Percentiles rank a stretch among this genome's conserved stretches.
Conservation (phyloP, 352 stramenopile species). For the Globisporangium alternatum region DNA sequence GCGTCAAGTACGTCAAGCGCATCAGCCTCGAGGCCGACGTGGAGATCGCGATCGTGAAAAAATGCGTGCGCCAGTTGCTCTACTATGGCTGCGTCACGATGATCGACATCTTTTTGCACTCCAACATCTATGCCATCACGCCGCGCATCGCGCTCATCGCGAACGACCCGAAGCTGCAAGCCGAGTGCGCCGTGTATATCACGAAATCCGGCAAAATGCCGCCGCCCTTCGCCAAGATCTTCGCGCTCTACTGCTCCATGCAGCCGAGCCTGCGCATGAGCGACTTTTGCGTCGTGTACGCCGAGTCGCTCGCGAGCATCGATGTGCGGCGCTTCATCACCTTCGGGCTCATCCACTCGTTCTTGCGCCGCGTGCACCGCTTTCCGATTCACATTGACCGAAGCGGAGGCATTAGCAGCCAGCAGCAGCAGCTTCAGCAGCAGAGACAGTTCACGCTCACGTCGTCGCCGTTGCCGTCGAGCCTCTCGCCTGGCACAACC, state of each 20-base stretch:
- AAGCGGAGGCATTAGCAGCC: constrained; percentile 14
- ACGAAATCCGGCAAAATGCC: constrained; percentile 58
- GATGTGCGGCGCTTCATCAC: constrained; percentile 84
- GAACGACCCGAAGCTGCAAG: constrained; percentile 62
- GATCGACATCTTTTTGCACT: constrained; percentile 91
- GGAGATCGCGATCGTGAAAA: constrained; percentile 86
- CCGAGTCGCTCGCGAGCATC: constrained; percentile 61
- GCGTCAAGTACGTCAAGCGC: constrained; percentile 88
- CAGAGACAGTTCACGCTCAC: constrained; percentile 24
- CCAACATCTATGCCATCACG: constrained; percentile 86
- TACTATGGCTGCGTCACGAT: constrained; percentile 89
- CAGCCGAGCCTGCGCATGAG: constrained; percentile 81
- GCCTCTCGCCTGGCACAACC: constrained; percentile 18
- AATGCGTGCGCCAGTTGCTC: constrained; percentile 81
- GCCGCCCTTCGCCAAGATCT: constrained; percentile 74
- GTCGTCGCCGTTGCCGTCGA: constrained; percentile 31
- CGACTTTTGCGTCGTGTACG: constrained; percentile 80
- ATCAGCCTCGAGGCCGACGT: constrained; percentile 88
- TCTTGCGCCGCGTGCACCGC: constrained; percentile 81
- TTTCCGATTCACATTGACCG: constrained; percentile 76
- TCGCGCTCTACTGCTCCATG: constrained; percentile 84
- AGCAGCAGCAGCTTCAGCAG: constrained; percentile 9
- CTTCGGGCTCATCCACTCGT: constrained; percentile 86
- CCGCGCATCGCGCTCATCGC: constrained; percentile 55
- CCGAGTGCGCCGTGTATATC: constrained; percentile 77